Evolutionary conservation across 495 filamentous ascomycete species (phyloP), one percentile per base, ranked within the genome.

Genomic region (Lasiosphaeria ovina): DNA sequence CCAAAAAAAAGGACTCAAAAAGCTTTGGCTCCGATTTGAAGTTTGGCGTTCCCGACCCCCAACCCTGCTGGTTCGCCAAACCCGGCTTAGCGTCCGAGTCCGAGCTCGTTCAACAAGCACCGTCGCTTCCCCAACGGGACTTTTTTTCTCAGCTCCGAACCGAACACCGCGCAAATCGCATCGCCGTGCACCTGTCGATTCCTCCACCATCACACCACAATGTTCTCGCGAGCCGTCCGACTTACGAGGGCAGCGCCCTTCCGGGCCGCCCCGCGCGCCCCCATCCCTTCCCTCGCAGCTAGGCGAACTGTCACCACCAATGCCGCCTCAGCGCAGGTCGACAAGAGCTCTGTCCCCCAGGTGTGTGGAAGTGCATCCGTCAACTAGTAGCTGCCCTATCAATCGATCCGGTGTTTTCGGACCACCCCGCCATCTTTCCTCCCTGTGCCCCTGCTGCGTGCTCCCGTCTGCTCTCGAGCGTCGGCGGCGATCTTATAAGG

Each of bases 301-400:
- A 60, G 68, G 58, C 66, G 93, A 72, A 81, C 85, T 64, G 93
- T 98, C 71, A 98, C 93, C 53, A 97, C 93, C 55, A 89, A 98
- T 77, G 93, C 94, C 58, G 93, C 94, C 60, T 90, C 89, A 66
- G 86, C 92, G 66, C 88, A 96, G 79, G 88, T 89, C 66, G 90
- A 94, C 72, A 92, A 89, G 85, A 82, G 82, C 76, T 80, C 88
- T 76, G 86, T 93, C 66, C 93, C 87, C 61, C 72, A 81, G 77
- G 86, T 88, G 76, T 65, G 73, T 62, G 48, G 32, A 6, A 2
- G 44, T n/a, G 44, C 16, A n/a, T 14, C 12, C 16, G 44, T 11
- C 44, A 47, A 2, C 12, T n/a, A 47, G 44, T 4, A 47, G 44
- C 44, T 47, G 44, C 6, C 24, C 24, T 2, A 24, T 24, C 24